phyloP scores from a whole-genome alignment of 768 basidiomycete genomes.

The Phanerochaete carnosa region DNA sequence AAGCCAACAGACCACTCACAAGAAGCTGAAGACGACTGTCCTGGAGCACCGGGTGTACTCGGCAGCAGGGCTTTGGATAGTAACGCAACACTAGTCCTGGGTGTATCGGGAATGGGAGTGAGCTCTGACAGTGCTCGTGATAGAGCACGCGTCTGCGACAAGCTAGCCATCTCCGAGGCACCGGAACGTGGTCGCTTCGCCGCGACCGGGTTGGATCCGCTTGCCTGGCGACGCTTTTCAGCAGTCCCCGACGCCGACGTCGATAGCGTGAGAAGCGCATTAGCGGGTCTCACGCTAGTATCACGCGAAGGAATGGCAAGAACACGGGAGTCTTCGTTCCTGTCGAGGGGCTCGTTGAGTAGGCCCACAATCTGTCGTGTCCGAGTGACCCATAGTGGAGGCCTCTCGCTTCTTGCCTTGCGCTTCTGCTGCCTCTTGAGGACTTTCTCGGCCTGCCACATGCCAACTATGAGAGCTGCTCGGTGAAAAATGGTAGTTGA shows the following conservation, averaged over 20 bases:
- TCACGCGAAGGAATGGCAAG: not conserved
- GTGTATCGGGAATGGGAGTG: not conserved
- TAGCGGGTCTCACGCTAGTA: not conserved
- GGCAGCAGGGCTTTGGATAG: no score
- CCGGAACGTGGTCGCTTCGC: not conserved
- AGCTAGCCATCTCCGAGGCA: not conserved
- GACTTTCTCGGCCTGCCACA: not conserved
- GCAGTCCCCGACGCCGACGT: not conserved
- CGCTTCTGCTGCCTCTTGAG: not conserved
- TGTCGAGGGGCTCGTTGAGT: not conserved
- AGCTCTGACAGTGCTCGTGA: not conserved
- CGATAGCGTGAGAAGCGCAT: not conserved
- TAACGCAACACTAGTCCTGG: no score
- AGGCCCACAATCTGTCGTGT: not conserved
- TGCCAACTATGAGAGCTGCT: not conserved
- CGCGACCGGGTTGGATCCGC: not conserved
- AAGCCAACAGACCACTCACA: no score
- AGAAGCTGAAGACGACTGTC: not conserved
- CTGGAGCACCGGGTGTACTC: not conserved
- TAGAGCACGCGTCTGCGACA: not conserved
- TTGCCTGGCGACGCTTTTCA: not conserved
- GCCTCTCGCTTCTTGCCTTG: not conserved
- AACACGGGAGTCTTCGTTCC: not conserved
- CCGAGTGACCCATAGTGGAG: not conserved
- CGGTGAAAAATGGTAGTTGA: not conserved